A percentile compares a stretch with the other conserved stretches of the same genome.
Evolutionary conservation across 1,284 basidiomycete genomes (phyloP).

Genomic region (Ustilago lituana): DNA sequence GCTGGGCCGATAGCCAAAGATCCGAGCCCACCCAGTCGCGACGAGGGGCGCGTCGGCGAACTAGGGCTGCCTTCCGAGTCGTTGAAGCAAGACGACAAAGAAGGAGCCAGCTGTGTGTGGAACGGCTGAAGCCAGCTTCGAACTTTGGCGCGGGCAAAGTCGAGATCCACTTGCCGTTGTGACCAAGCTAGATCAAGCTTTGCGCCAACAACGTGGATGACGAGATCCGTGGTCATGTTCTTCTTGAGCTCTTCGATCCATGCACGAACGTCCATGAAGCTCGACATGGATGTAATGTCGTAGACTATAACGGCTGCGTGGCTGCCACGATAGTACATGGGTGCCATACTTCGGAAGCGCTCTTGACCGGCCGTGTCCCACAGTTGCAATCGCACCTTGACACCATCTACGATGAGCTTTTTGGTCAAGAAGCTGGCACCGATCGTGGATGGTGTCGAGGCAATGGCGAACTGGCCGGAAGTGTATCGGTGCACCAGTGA

Average conservation of each 20-base stretch:
- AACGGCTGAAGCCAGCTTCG: slow-evolving; percentile 70
- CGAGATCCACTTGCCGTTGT: slow-evolving; percentile 73
- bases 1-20: slow-evolving; percentile 54
- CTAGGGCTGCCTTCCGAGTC: slow-evolving; percentile 15
- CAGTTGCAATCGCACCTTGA: slow-evolving; percentile 80
- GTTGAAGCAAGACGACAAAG: neutral
- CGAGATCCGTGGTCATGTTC: slow-evolving; percentile 77
- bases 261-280: slow-evolving; percentile 88
- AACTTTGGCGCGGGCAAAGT: slow-evolving; percentile 74
- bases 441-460: slow-evolving; percentile 76
- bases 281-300: slow-evolving; percentile 90
- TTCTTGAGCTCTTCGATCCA: slow-evolving; percentile 90
- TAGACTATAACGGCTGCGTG: slow-evolving; percentile 96
- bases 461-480: slow-evolving; percentile 72
- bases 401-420: slow-evolving; percentile 86
- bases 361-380: slow-evolving; percentile 99
- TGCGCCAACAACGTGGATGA: slow-evolving; percentile 90
- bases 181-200: slow-evolving; percentile 77
- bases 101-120: neutral
- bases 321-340: slow-evolving; percentile 99
- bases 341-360: slow-evolving; percentile 89
- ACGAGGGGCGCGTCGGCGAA: slow-evolving; percentile 79
- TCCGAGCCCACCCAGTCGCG: slow-evolving; percentile 74
- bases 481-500: slow-evolving; percentile 92
- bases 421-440: slow-evolving; percentile 95